Conservation (phyloP, 345 rosid genomes). For the Citrus maxima region DNA sequence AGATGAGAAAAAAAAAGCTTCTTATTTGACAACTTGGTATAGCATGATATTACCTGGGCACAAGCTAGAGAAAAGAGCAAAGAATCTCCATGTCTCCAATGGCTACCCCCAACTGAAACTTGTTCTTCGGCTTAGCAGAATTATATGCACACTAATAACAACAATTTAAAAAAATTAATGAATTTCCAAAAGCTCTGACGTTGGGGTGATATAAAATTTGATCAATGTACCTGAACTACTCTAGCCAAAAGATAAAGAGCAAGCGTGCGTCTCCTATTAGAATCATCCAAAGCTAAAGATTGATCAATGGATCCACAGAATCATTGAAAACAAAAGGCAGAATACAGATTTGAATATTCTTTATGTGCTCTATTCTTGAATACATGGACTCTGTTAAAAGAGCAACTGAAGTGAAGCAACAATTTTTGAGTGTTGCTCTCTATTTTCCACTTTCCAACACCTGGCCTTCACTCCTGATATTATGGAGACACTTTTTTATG, state of each 20-base stretch:
- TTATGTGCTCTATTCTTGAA: too few relatives aligned
- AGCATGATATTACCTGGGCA: conserved; percentile 63
- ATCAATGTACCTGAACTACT: conserved; percentile 67
- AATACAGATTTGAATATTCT: too few relatives aligned
- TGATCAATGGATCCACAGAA: too few relatives aligned
- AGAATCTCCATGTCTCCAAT: conserved; percentile 97
- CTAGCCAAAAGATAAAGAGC: conserved; percentile 93
- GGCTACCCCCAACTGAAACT: conserved; percentile 97
- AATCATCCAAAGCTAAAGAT: conserved; percentile 83
- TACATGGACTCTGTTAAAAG: too few relatives aligned
- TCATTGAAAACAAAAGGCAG: too few relatives aligned
- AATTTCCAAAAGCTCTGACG: conserved; percentile 4
- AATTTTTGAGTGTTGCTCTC: too few relatives aligned
- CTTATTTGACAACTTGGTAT: conserved; percentile 2
- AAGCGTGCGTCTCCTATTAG: conserved; percentile 90
- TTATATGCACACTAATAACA: conserved; percentile 73
- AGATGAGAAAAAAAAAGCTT: background rate
- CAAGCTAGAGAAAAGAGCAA: conserved; percentile 87
- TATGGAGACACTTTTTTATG: background rate
- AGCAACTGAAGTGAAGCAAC: too few relatives aligned
- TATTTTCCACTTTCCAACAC: too few relatives aligned
- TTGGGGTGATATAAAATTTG: background rate
- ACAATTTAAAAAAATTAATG: background rate
- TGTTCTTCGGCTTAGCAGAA: conserved; percentile 93
- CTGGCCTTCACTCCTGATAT: background rate